Conservation (phyloP, 495 filamentous ascomycete genomes). For the Hypoxylon lienhwacheense region DNA sequence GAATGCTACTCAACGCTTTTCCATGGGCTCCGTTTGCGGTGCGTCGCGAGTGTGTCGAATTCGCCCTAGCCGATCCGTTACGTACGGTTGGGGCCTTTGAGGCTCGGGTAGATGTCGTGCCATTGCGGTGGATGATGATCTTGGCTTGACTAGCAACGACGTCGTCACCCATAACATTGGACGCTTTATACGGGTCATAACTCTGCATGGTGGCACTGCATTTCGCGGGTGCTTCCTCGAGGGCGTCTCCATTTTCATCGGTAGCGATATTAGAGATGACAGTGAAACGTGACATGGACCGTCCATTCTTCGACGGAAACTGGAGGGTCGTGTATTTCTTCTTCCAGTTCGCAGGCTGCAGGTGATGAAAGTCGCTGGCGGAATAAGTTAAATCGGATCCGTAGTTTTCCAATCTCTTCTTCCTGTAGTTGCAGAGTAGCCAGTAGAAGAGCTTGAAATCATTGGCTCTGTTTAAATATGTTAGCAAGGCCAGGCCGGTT, state of each 20-base stretch:
- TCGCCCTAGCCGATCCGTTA: conserved; percentile 26
- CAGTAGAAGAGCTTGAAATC: conserved; percentile 92
- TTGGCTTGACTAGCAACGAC: conserved; percentile 52
- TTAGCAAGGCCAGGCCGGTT: conserved; percentile 34
- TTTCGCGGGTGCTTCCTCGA: conserved; percentile 22
- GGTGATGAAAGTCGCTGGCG: conserved; percentile 84
- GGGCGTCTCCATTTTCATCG: conserved; percentile 28
- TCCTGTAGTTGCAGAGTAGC: conserved; percentile 74
- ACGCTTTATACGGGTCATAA: conserved; percentile 85
- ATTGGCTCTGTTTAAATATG: conserved; percentile 59
- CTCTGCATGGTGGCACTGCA: conserved; percentile 51
- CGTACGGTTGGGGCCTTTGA: conserved; percentile 22
- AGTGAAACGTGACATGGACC: conserved; percentile 68
- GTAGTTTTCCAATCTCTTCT: conserved; percentile 84
- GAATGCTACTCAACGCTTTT: conserved; percentile 4
- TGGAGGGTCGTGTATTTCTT: conserved; percentile 54
- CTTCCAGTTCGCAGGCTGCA: conserved; percentile 55
- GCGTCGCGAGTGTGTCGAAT: conserved; percentile 27
- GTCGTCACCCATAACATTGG: conserved; percentile 51
- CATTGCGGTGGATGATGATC: conserved; percentile 66
- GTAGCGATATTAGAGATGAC: conserved; percentile 62
- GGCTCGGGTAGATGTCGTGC: conserved; percentile 29
- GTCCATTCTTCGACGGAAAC: conserved; percentile 53
- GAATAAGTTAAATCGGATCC: conserved; percentile 73
- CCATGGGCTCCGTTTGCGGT: conserved; percentile 6